phyloP scores from a whole-genome alignment of 306 rosid species.

The Cucurbita moschata region DNA sequence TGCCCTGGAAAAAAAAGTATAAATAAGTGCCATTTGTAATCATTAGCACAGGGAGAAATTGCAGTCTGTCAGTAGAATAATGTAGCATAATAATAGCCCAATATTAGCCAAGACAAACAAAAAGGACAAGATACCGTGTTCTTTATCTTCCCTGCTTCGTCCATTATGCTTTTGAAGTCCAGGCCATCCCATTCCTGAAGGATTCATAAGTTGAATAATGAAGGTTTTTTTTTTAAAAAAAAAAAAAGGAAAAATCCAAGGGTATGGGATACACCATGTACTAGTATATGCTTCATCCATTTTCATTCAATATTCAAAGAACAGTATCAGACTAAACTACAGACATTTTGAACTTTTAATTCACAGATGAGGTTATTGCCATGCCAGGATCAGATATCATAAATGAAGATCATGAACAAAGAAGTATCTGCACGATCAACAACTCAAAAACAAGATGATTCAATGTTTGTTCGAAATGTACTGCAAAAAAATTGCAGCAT shows the following conservation, averaged over 20 bases:
- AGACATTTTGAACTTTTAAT: not conserved
- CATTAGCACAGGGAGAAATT: not conserved
- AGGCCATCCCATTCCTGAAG: conserved; percentile 92
- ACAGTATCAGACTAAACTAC: not conserved
- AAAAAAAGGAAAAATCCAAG: no score
- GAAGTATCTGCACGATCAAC: not conserved
- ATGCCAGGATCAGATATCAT: not conserved
- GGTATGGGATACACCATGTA: not conserved
- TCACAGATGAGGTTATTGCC: not conserved
- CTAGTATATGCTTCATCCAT: not conserved
- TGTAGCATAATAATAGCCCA: not conserved
- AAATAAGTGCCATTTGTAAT: not conserved
- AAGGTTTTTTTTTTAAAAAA: not conserved
- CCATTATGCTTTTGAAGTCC: conserved; percentile 74
- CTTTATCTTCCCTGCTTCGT: conserved; percentile 76
- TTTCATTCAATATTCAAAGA: not conserved
- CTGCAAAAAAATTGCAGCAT: not conserved
- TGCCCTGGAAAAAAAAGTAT: conserved; percentile 48
- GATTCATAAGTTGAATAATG: not conserved
- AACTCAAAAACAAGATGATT: not conserved
- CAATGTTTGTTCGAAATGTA: not conserved
- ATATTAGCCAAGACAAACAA: not conserved
- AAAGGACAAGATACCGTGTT: conserved; percentile 41
- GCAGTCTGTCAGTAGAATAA: not conserved
- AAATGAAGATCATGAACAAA: not conserved